These are phyloP conservation scores for Blumeria graminis DNA, from an alignment of 2,329 filamentous ascomycete genomes.

Conservation along the genomic window DNA sequence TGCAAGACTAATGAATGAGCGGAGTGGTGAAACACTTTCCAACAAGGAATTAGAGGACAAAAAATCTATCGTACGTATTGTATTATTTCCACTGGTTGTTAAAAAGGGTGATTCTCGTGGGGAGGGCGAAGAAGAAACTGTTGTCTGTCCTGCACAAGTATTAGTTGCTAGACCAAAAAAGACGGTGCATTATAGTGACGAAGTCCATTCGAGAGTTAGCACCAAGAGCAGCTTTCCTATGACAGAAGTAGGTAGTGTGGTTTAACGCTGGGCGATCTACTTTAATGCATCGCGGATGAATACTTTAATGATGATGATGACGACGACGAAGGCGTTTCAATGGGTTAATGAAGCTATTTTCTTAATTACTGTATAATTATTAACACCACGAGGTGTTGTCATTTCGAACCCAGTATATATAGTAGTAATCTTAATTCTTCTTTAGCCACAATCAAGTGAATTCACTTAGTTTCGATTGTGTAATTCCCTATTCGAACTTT, in stretches of 20 bases:
- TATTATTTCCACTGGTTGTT: slow-evolving; percentile 87
- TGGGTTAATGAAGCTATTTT: no score
- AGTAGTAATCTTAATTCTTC: neutral
- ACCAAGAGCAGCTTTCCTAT: slow-evolving; percentile 15
- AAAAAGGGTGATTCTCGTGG: slow-evolving; percentile 84
- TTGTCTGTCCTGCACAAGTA: slow-evolving; percentile 87
- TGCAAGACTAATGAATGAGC: slow-evolving; percentile 82
- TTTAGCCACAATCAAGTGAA: neutral
- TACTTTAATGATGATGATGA: no score
- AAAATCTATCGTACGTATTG: slow-evolving; percentile 61
- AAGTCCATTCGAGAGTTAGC: slow-evolving; percentile 10
- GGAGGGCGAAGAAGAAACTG: slow-evolving; percentile 76
- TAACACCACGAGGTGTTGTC: no score
- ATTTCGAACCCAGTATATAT: neutral
- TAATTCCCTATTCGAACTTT: neutral
- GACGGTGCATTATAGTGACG: slow-evolving; percentile 7
- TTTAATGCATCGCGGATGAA: no score
- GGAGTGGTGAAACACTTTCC: slow-evolving; percentile 38
- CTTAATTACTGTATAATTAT: no score
- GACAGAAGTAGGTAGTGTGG: slow-evolving; percentile 7
- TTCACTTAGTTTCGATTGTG: neutral
- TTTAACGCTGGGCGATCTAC: slow-evolving; percentile 4
- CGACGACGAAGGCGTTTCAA: no score
- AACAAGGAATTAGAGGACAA: slow-evolving; percentile 63
- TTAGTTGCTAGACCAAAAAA: slow-evolving; percentile 35